Percentiles rank a stretch among this genome's conserved stretches.
These are phyloP conservation scores for Helianthus tuberosus DNA, from an alignment of 129 eudicot species.

Conservation along the genomic window DNA sequence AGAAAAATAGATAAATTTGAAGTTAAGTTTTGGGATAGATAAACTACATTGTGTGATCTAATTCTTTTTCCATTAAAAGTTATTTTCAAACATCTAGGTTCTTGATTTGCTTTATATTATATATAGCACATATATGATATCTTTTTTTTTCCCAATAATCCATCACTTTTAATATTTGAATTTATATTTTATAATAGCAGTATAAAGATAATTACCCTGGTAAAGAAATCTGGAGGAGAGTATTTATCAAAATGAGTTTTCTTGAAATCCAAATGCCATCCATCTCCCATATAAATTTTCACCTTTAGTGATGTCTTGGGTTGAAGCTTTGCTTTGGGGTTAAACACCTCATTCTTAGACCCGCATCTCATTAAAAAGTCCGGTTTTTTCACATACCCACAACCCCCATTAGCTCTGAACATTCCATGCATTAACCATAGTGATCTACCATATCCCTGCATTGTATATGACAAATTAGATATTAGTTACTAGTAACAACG, in stretches of 20 bases:
- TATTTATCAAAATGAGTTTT: constrained; percentile 40
- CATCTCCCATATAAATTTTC: constrained; percentile 81
- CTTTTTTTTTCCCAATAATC: no score
- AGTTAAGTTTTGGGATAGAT: neutral
- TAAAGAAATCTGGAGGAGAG: constrained; percentile 86
- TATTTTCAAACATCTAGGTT: constrained; percentile 11
- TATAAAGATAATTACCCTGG: constrained; percentile 50
- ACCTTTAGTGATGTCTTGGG: constrained; percentile 60
- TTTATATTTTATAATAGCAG: no score
- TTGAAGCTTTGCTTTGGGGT: constrained; percentile 43
- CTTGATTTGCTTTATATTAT: no score
- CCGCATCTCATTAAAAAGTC: constrained; percentile 41
- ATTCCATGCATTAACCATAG: constrained; percentile 71
- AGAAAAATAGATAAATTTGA: neutral
- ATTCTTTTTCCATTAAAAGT: neutral
- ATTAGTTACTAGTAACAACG: neutral
- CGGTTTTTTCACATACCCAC: constrained; percentile 72
- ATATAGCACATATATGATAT: no score
- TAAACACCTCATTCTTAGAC: constrained; percentile 35
- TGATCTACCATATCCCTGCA: constrained; percentile 58
- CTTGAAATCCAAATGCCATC: constrained; percentile 66
- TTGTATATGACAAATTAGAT: neutral
- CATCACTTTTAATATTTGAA: no score
- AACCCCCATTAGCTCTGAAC: constrained; percentile 84
- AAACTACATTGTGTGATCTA: neutral